Evolutionary conservation across 768 basidiomycete genomes (phyloP).

Genomic region (Mycena latifolia): DNA sequence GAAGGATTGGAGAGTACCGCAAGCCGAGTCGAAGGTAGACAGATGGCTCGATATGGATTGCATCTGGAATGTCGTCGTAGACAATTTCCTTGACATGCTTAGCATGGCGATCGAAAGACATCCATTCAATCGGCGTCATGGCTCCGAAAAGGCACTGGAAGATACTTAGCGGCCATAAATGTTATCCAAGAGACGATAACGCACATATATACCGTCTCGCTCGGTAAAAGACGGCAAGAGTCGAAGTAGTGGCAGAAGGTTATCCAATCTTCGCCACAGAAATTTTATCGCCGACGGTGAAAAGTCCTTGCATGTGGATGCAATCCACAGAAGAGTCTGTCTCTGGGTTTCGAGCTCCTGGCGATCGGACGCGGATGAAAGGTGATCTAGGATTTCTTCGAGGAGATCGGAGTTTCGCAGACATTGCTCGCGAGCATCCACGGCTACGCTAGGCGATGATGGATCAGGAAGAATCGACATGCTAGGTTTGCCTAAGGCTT

Average conservation of each 20-base stretch:
- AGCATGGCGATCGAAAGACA: slow-evolving; percentile 13
- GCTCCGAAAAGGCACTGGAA: slow-evolving; percentile 3
- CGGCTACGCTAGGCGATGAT: too few relatives aligned
- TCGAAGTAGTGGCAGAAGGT: slow-evolving; percentile 9
- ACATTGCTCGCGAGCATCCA: slow-evolving; percentile 3
- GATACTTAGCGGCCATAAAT: neutral
- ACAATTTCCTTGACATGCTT: slow-evolving; percentile 6
- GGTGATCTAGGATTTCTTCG: neutral
- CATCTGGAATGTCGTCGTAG: neutral
- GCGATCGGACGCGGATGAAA: neutral
- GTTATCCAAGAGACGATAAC: neutral
- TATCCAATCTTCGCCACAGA: slow-evolving; percentile 18
- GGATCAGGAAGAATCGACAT: too few relatives aligned
- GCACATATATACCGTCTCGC: slow-evolving; percentile 1
- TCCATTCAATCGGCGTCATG: neutral
- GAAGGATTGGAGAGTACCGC: neutral
- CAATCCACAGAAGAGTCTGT: slow-evolving; percentile 5
- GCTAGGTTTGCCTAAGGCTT: too few relatives aligned
- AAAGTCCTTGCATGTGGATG: slow-evolving; percentile 13
- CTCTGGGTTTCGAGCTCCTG: neutral
- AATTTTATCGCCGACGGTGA: slow-evolving; percentile 10
- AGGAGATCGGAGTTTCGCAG: neutral
- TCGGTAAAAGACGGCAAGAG: slow-evolving; percentile 10
- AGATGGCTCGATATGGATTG: slow-evolving; percentile 3
- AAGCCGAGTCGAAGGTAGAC: slow-evolving; percentile 15